A percentile compares a stretch with the other conserved stretches of the same genome.
Evolutionary conservation across 2,329 filamentous ascomycete species (phyloP).

Genomic region (Sclerotinia subarctica): DNA sequence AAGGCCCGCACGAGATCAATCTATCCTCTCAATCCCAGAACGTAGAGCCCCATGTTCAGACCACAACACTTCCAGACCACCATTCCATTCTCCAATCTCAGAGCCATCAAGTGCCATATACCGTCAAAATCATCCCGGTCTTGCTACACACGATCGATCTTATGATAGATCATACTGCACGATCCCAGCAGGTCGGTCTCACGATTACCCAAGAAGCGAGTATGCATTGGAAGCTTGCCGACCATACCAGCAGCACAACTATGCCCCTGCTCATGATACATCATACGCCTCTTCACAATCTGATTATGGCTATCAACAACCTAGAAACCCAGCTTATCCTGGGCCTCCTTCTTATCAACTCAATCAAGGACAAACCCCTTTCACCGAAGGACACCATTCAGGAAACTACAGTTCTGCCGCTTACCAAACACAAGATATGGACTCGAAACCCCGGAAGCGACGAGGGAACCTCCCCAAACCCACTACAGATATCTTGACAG

Average conservation of each 20-base stretch:
- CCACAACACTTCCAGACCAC: not conserved
- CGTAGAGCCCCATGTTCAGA: not conserved
- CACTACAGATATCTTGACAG: slow-evolving; percentile 74
- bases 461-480: slow-evolving; percentile 89
- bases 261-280: not conserved
- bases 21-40: slow-evolving; percentile 1
- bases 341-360: slow-evolving; percentile 1
- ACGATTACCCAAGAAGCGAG: slow-evolving; percentile 10
- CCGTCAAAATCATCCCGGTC: not conserved
- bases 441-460: slow-evolving; percentile 49
- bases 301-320: slow-evolving; percentile 22
- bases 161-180: not conserved
- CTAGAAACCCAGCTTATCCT: slow-evolving; percentile 10
- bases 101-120: slow-evolving; percentile 6
- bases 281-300: slow-evolving; percentile 6
- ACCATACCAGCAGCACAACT: not conserved
- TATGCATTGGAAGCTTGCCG: slow-evolving; percentile 14
- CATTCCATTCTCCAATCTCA: slow-evolving; percentile 14
- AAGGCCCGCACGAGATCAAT: not conserved
- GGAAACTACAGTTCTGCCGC: not conserved
- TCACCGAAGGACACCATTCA: slow-evolving; percentile 24
- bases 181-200: not conserved
- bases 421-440: slow-evolving; percentile 24
- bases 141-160: not conserved
- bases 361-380: slow-evolving; percentile 31